Conservation (phyloP, 139 green algal species). For the Haematococcus lacustris region DNA sequence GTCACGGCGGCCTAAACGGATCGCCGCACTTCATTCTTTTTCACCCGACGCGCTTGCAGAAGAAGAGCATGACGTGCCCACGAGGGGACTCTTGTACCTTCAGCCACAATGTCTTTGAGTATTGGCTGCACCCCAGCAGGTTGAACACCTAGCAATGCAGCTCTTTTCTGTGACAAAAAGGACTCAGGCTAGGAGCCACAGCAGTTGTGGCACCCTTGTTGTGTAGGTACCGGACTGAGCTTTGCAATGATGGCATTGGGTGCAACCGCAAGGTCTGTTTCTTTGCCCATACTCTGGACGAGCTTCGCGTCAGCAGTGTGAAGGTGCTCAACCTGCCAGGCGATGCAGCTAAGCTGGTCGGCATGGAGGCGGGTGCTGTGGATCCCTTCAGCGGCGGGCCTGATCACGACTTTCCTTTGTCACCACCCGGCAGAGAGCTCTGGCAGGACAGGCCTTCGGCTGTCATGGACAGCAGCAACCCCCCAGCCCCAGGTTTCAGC, state of each 20-base stretch:
- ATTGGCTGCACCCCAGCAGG: conserved; percentile 42
- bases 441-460: not conserved
- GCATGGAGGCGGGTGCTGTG: no score
- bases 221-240: conserved; percentile 74
- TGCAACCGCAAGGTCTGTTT: conserved; percentile 81
- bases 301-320: conserved; percentile 53
- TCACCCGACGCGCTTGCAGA: not conserved
- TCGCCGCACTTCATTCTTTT: not conserved
- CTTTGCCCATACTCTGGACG: conserved; percentile 72
- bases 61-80: conserved; percentile 55
- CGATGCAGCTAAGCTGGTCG: not conserved
- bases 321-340: conserved; percentile 9
- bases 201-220: not conserved
- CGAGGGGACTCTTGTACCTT: conserved; percentile 73
- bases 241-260: conserved; percentile 75
- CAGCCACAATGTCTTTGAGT: conserved; percentile 88
- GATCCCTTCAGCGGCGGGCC: no score
- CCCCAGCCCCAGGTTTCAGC: not conserved
- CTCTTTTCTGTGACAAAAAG: no score
- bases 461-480: not conserved
- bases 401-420: no score
- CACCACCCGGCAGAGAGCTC: not conserved
- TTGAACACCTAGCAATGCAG: no score
- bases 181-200: no score
- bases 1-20: no score